These are phyloP conservation scores for Tricharina praecox DNA, from an alignment of 495 filamentous ascomycete genomes.

Conservation along the genomic window DNA sequence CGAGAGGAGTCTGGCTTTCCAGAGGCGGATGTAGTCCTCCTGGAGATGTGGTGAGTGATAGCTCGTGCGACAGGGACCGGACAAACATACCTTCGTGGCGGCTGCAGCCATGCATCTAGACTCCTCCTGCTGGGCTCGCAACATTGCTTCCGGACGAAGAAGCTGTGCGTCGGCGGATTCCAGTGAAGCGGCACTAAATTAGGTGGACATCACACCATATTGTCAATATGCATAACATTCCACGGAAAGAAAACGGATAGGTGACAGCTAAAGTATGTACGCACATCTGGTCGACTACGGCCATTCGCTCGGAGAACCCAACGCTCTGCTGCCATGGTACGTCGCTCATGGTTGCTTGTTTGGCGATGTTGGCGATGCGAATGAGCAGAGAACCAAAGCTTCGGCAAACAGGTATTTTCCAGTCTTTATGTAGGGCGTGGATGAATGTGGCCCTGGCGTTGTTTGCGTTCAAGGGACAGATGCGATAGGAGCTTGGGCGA, in stretches of 20 bases:
- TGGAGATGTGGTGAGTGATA: conserved; percentile 13
- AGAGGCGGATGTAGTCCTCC: conserved; percentile 13
- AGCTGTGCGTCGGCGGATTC: conserved; percentile 10
- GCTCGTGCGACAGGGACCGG: conserved; percentile 3
- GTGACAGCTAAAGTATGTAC: neutral
- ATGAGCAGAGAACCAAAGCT: no score
- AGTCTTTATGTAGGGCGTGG: no score
- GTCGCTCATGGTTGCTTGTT: conserved; percentile 1
- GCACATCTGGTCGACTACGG: conserved; percentile 30
- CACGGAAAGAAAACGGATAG: no score
- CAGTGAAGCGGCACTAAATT: conserved; percentile 19
- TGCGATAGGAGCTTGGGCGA: no score
- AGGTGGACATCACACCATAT: no score
- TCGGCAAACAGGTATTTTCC: no score
- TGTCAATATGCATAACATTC: neutral
- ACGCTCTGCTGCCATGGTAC: conserved; percentile 14
- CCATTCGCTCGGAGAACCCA: conserved; percentile 17
- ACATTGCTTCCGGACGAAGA: conserved; percentile 11
- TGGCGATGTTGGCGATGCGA: no score
- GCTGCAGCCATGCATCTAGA: conserved; percentile 11
- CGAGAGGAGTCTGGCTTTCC: conserved; percentile 13
- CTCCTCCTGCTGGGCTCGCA: conserved; percentile 9
- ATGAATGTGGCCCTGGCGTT: no score
- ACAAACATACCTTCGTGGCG: conserved; percentile 13
- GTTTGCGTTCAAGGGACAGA: no score